Evolutionary conservation across 164 flowering plant species (phyloP).

Genomic region (Santalum album): DNA sequence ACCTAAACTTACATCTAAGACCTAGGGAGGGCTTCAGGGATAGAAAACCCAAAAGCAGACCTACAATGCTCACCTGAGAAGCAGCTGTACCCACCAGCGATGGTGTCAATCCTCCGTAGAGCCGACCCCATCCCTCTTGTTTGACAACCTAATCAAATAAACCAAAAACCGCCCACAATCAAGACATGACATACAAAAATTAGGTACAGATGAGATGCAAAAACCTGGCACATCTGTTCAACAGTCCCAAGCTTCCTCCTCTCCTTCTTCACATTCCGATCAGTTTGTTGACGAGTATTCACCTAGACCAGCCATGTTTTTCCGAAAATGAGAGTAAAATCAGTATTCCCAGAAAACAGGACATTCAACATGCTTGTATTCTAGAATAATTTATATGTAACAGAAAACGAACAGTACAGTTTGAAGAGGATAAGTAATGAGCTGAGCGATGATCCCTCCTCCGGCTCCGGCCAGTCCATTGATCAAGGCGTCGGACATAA

Average conservation of each 20-base stretch:
- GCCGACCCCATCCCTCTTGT: conserved; percentile 78
- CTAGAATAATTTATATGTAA: not conserved
- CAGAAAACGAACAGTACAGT: conserved; percentile 34
- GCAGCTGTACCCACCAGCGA: conserved; percentile 88
- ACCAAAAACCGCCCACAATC: not conserved
- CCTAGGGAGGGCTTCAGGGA: not conserved
- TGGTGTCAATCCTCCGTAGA: conserved; percentile 81
- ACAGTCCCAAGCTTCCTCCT: conserved; percentile 51
- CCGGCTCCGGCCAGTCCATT: conserved; percentile 98
- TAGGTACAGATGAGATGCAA: not conserved
- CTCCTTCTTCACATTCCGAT: conserved; percentile 58
- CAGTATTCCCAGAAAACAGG: not conserved
- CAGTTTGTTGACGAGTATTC: conserved; percentile 89
- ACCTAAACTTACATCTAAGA: not conserved
- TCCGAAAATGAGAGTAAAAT: not conserved
- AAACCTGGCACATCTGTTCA: conserved; percentile 74
- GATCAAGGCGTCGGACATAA: conserved; percentile 90
- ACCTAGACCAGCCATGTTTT: conserved; percentile 32
- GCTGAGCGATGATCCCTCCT: conserved; percentile 93
- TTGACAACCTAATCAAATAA: conserved; percentile 55
- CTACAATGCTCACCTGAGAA: conserved; percentile 59
- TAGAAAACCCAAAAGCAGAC: not conserved
- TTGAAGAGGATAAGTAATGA: conserved; percentile 89
- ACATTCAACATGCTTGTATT: no score
- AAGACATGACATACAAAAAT: not conserved